These are phyloP conservation scores for Starmerella geochares DNA, from an alignment of 805 yeast species.

Conservation along the genomic window DNA sequence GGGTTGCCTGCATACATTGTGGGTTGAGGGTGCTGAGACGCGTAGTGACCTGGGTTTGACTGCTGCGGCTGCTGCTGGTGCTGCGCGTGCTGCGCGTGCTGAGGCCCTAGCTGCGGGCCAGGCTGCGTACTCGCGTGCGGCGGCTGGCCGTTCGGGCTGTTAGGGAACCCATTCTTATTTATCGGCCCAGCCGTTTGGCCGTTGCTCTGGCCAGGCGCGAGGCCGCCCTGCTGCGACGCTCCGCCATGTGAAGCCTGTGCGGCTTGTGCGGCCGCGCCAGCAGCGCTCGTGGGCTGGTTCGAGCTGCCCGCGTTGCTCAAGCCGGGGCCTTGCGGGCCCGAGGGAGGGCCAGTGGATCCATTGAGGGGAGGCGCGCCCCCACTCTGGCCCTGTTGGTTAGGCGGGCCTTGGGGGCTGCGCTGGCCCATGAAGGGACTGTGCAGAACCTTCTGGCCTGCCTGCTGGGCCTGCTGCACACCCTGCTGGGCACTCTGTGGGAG, in stretches of 20 bases:
- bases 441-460: conserved; percentile 9
- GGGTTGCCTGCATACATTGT: too few relatives aligned
- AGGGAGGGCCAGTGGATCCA: neutral
- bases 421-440: conserved; percentile 19
- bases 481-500: neutral
- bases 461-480: conserved; percentile 4
- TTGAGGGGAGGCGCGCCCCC: neutral
- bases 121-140: neutral
- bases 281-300: neutral
- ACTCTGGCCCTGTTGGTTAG: neutral
- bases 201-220: neutral
- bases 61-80: neutral
- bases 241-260: too few relatives aligned
- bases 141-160: neutral
- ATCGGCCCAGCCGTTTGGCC: neutral
- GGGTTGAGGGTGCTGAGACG: neutral
- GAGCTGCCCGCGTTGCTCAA: neutral
- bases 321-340: neutral
- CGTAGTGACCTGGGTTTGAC: neutral
- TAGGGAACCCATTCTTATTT: neutral
- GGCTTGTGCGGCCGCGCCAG: neutral
- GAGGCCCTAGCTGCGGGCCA: neutral
- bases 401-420: conserved; percentile 2
- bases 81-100: too few relatives aligned
- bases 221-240: neutral